phyloP scores from a whole-genome alignment of 2,329 filamentous ascomycete species.

The Sporothrix pallida region DNA sequence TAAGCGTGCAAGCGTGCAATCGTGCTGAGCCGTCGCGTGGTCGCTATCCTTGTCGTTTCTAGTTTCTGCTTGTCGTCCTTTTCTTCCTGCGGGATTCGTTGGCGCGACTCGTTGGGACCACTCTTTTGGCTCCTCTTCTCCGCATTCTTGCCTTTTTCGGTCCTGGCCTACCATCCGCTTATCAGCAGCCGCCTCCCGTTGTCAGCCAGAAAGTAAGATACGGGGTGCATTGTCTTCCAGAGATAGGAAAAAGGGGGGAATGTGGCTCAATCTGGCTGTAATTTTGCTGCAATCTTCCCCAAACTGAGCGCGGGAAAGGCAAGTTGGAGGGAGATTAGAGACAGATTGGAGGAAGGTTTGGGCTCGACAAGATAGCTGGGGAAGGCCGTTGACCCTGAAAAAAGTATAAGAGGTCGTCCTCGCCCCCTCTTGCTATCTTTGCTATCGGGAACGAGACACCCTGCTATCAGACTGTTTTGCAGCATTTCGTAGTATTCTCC shows the following conservation, averaged over 20 bases:
- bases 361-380: not conserved
- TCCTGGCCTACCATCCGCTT: slow-evolving; percentile 15
- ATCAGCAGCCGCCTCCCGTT: not conserved
- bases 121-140: slow-evolving; percentile 19
- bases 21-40: not conserved
- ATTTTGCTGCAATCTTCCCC: no score
- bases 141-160: slow-evolving; percentile 8
- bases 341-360: not conserved
- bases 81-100: slow-evolving; percentile 11
- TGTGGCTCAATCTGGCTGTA: not conserved
- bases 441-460: not conserved
- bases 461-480: not conserved
- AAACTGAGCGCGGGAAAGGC: not conserved
- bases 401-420: slow-evolving; percentile 23
- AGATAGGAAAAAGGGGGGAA: not conserved
- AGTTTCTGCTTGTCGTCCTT: not conserved
- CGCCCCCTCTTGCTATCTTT: slow-evolving; percentile 26
- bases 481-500: not conserved
- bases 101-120: slow-evolving; percentile 1
- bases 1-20: not conserved
- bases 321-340: not conserved
- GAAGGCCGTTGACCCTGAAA: slow-evolving; percentile 20
- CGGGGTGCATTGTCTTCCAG: not conserved
- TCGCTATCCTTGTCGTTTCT: not conserved
- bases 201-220: not conserved